Evolutionary conservation across 805 yeast genomes (phyloP).

Genomic region (Metschnikowia cubensis): DNA sequence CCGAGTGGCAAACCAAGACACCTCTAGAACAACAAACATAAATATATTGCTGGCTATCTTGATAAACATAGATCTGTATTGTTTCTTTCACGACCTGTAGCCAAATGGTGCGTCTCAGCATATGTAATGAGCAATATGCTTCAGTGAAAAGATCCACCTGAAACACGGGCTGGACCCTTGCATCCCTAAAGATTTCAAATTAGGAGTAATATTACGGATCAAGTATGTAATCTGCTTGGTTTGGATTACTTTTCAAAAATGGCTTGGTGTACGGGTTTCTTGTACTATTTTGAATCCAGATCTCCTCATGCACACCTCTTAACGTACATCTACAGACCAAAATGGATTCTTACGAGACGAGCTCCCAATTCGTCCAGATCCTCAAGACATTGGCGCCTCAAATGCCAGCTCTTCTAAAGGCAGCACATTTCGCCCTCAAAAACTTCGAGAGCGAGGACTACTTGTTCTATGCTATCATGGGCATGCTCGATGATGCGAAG

Average conservation of each 20-base stretch:
- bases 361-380: constrained; percentile 67
- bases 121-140: no score
- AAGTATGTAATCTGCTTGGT: no score
- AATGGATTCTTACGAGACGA: constrained; percentile 89
- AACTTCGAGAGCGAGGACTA: constrained; percentile 62
- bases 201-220: no score
- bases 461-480: constrained; percentile 62
- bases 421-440: constrained; percentile 54
- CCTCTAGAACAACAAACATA: background rate
- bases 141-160: no score
- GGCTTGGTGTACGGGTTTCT: constrained; percentile 11
- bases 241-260: no score
- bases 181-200: no score
- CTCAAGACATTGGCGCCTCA: constrained; percentile 66
- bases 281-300: background rate
- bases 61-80: background rate
- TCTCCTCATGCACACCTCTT: constrained; percentile 1
- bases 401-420: constrained; percentile 44
- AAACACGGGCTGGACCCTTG: no score
- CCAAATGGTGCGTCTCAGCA: background rate
- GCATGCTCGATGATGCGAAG: constrained; percentile 44
- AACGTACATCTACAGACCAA: background rate
- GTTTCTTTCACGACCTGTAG: background rate
- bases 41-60: background rate
- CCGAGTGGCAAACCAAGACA: background rate